These are phyloP conservation scores for Vanilla planifolia DNA, from an alignment of 106 monocot genomes.

Conservation along the genomic window DNA sequence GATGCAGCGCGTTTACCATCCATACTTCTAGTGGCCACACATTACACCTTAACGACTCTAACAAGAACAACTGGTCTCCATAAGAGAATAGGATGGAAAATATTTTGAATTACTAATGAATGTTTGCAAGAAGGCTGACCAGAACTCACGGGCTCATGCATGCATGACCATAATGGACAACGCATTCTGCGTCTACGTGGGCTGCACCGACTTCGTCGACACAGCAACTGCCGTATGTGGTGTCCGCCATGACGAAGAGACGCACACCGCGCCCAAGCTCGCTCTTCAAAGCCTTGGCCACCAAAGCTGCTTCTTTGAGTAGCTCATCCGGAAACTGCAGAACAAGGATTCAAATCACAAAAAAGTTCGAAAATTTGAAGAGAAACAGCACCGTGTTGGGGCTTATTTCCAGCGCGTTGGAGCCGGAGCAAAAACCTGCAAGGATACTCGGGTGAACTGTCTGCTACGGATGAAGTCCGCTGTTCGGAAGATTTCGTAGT, in stretches of 20 bases:
- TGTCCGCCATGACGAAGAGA: slow-evolving; percentile 91
- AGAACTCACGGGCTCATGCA: slow-evolving; percentile 90
- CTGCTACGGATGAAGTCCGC: slow-evolving; percentile 56
- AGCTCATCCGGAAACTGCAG: slow-evolving; percentile 85
- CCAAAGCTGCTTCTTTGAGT: slow-evolving; percentile 62
- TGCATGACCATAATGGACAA: slow-evolving; percentile 91
- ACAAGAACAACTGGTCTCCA: too few species aligned
- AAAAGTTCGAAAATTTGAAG: neutral
- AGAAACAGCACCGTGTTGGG: neutral
- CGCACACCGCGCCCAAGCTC: slow-evolving; percentile 56
- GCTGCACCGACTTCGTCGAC: slow-evolving; percentile 92
- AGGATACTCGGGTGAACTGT: slow-evolving; percentile 44
- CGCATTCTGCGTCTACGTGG: slow-evolving; percentile 78
- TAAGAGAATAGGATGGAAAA: too few species aligned
- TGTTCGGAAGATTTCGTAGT: slow-evolving; percentile 57
- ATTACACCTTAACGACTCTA: too few species aligned
- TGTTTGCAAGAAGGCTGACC: neutral
- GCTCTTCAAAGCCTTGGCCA: slow-evolving; percentile 46
- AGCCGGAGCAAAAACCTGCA: slow-evolving; percentile 44
- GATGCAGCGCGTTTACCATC: too few species aligned
- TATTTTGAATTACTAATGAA: too few species aligned
- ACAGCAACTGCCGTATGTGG: slow-evolving; percentile 90
- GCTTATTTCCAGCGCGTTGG: neutral
- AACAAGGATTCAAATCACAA: too few species aligned
- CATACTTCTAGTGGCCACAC: too few species aligned